These are phyloP conservation scores for Peniophora sp. DNA, from an alignment of 1,284 basidiomycete genomes.

Conservation along the genomic window DNA sequence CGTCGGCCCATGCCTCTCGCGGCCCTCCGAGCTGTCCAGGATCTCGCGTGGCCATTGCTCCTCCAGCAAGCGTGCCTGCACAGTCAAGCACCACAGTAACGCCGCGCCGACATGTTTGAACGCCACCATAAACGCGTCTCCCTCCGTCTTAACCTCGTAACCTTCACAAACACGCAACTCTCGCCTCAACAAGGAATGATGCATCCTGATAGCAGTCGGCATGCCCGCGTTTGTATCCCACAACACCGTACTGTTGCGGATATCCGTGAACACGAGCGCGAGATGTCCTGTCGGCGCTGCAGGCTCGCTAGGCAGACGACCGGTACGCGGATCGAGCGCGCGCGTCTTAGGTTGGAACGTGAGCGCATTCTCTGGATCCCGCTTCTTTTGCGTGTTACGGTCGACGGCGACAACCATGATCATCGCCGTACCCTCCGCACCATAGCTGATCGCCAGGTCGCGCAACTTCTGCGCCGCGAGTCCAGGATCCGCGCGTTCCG, in stretches of 20 bases:
- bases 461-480: conserved; percentile 95
- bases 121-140: conserved; percentile 98
- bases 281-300: conserved; percentile 85
- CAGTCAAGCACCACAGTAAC: conserved; percentile 86
- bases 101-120: conserved; percentile 88
- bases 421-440: conserved; percentile 91
- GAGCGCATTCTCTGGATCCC: conserved; percentile 29
- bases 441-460: conserved; percentile 96
- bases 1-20: conserved; percentile 65
- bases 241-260: conserved; percentile 92
- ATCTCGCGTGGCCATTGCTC: conserved; percentile 94
- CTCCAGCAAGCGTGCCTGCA: conserved; percentile 82
- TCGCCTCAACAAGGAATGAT: conserved; percentile 84
- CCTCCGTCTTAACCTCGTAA: conserved; percentile 99
- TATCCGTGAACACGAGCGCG: conserved; percentile 97
- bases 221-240: conserved; percentile 98
- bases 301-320: conserved; percentile 76
- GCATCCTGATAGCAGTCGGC: conserved; percentile 90
- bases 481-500: conserved; percentile 86
- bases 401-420: conserved; percentile 86
- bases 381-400: background rate
- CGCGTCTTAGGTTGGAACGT: conserved; percentile 7
- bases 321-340: conserved; percentile 40
- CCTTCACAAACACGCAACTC: conserved; percentile 89
- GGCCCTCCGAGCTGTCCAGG: conserved; percentile 88